Conservation (phyloP, 2,329 filamentous ascomycete species). For the Arthroderma uncinatum region DNA sequence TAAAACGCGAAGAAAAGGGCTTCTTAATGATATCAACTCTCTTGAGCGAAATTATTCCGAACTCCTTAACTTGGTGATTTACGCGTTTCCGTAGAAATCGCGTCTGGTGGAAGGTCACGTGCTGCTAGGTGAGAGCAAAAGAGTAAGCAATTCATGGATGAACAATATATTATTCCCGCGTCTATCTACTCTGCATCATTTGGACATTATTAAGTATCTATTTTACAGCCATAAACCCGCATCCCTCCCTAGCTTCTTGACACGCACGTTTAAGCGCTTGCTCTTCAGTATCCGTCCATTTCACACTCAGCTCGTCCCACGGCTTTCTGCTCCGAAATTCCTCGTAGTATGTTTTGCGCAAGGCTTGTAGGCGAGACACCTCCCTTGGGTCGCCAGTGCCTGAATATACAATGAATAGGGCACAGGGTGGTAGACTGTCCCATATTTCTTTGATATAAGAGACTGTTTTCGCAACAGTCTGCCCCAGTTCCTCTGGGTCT, state of each 20-base stretch:
- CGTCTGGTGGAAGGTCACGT: no score
- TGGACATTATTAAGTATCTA: constrained; percentile 23
- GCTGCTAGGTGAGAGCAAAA: background rate
- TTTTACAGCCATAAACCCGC: constrained; percentile 50
- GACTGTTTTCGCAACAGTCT: constrained; percentile 41
- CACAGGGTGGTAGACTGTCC: constrained; percentile 46
- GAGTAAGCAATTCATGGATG: background rate
- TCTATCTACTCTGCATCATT: background rate
- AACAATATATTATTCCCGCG: background rate
- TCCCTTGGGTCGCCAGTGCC: constrained; percentile 53
- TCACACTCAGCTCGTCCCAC: constrained; percentile 51
- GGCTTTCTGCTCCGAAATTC: constrained; percentile 49
- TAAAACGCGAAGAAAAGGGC: background rate
- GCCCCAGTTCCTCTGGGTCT: constrained; percentile 28
- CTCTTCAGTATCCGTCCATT: constrained; percentile 55
- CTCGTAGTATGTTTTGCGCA: constrained; percentile 45
- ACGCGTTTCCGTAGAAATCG: no score
- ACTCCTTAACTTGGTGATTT: no score
- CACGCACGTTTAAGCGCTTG: constrained; percentile 48
- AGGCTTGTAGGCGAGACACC: constrained; percentile 43
- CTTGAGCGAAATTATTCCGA: background rate
- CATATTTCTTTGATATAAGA: constrained; percentile 43
- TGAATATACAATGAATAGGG: constrained; percentile 52
- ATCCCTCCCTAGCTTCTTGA: constrained; percentile 45
- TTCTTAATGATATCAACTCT: background rate